A percentile compares a stretch with the other conserved stretches of the same genome.
These are phyloP conservation scores for Xylaria digitata DNA, from an alignment of 2,329 filamentous ascomycete genomes.

Conservation along the genomic window DNA sequence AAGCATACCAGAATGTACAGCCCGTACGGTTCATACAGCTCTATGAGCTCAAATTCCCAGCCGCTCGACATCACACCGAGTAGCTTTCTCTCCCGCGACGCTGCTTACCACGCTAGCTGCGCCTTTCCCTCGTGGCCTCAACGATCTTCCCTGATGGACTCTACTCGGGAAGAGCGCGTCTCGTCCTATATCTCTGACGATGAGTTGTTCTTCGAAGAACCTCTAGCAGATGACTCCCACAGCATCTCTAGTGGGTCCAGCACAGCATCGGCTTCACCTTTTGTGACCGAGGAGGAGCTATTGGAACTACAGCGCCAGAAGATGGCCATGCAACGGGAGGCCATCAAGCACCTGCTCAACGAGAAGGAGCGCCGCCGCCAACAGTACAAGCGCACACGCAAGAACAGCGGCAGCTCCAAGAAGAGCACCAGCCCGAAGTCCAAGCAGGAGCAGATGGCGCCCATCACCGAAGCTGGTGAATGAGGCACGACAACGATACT, in stretches of 20 bases:
- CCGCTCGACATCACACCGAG: constrained; percentile 50
- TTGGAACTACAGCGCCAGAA: constrained; percentile 64
- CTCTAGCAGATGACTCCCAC: constrained; percentile 62
- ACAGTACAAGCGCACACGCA: constrained; percentile 45
- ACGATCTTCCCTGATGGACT: constrained; percentile 51
- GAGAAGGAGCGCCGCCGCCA: constrained; percentile 67
- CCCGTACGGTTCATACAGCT: constrained; percentile 53
- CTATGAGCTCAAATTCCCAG: constrained; percentile 50
- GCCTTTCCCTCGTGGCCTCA: constrained; percentile 59
- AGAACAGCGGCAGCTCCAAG: constrained; percentile 42
- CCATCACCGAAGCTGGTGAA: constrained; percentile 64
- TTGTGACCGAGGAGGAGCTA: constrained; percentile 59
- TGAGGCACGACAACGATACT: constrained; percentile 45
- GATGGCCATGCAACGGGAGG: constrained; percentile 63
- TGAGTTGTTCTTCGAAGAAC: constrained; percentile 66
- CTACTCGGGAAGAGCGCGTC: constrained; percentile 54
- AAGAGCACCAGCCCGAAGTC: constrained; percentile 54
- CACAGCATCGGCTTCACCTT: constrained; percentile 57
- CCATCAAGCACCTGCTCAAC: constrained; percentile 60
- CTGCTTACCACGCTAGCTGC: constrained; percentile 51
- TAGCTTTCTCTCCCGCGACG: constrained; percentile 48
- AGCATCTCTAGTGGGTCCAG: constrained; percentile 59
- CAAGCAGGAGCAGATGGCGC: constrained; percentile 64
- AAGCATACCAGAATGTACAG: constrained; percentile 47
- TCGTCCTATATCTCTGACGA: constrained; percentile 72